Evolutionary conservation across 331 rosid genomes (phyloP).

Genomic region (Pyrus hybrid): DNA sequence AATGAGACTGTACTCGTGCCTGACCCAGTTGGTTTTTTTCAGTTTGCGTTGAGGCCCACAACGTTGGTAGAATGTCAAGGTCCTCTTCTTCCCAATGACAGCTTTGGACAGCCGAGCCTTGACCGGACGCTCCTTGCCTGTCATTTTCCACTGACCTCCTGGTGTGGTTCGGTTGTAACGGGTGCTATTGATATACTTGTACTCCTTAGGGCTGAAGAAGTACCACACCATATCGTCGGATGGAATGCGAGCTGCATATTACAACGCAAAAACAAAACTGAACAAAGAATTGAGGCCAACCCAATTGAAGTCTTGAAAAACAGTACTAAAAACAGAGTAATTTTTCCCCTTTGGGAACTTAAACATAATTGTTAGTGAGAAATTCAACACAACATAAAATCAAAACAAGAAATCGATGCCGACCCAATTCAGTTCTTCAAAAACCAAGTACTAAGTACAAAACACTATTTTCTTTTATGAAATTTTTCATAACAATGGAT

Average conservation of each 20-base stretch:
- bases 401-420: background rate
- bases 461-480: too few species aligned
- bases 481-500: background rate
- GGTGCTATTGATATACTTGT: slow-evolving; percentile 25
- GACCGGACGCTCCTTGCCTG: slow-evolving; percentile 32
- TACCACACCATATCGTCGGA: slow-evolving; percentile 26
- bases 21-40: slow-evolving; percentile 34
- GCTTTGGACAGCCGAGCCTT: slow-evolving; percentile 9
- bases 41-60: background rate
- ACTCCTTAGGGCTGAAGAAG: slow-evolving; percentile 30
- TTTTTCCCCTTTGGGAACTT: too few species aligned
- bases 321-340: background rate
- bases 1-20: slow-evolving; percentile 40
- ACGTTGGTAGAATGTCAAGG: slow-evolving; percentile 34
- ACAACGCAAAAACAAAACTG: background rate
- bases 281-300: background rate
- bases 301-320: background rate
- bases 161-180: slow-evolving; percentile 32
- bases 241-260: background rate
- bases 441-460: background rate
- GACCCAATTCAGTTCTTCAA: background rate
- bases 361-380: too few species aligned
- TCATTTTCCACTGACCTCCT: slow-evolving; percentile 41
- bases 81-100: slow-evolving; percentile 48
- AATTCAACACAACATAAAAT: background rate